Base-by-base conservation (phyloP, 2,329 filamentous ascomycete species). In the Colletotrichum musicola region DNA sequence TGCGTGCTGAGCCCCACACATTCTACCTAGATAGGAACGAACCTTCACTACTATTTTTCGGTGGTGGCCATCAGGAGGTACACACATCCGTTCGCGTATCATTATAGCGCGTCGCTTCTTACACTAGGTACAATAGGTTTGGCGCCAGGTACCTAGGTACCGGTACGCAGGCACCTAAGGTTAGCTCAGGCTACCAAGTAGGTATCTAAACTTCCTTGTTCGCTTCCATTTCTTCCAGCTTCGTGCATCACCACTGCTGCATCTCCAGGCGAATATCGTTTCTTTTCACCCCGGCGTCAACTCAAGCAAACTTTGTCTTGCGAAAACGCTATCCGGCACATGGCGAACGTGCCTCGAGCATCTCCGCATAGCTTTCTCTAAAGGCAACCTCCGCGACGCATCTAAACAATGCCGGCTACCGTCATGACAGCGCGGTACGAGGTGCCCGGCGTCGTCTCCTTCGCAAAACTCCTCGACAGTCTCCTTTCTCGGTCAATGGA, bases 401-500 rank as follows among this genome's bases (percentile, higher is more conserved):
- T 58, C 18, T 14, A 74, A 79, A 75, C 30, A 65, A 87, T 91
- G 89, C 83, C 86, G 67, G 83, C 83, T 14, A 53, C 70, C 46
- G 78, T 84, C 55, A 79, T 81, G 55, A 72, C 80, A 47, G 76
- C 80, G 54, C 83, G 81, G 72, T 81, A 85, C 66, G 84, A 85
- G 71, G 81, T 90, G 54, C 77, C 83, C 59, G 84, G 85, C 58
- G 88, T 91, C 60, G 81, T 82, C 49, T 79, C 82, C 27, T 89
- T 91, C 73, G 81, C 80, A 42, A 74, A 76, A 27, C 81, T 91
- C 25, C 81, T 94, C 38, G 80, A 84, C 47, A 79, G 85, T 46
- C 84, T 93, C 40, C 81, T 94, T 47, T 77, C 81, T 44, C 86
- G 85, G 76, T 91, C 91, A 66, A 85, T 85, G 60, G 75, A 81